A percentile compares a stretch with the other conserved stretches of the same genome.
phyloP scores from a whole-genome alignment of 371 early-diverging fungal species.

The Nosema muscidifuracis region DNA sequence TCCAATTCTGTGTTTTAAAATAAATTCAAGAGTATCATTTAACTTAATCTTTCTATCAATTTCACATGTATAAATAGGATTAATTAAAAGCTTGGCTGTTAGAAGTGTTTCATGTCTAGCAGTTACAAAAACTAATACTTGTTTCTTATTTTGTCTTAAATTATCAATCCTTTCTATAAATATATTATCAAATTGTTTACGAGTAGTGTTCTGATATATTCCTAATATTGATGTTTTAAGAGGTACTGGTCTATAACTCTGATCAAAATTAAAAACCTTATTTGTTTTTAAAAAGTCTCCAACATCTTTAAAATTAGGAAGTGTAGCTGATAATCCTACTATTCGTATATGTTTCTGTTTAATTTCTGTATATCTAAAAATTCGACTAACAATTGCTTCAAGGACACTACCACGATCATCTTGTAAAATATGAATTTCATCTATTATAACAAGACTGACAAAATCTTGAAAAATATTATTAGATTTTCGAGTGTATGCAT shows the following conservation, averaged over 20 bases:
- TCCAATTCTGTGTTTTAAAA: conserved; percentile 69
- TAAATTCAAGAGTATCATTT: conserved; percentile 13
- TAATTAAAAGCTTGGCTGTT: conserved; percentile 77
- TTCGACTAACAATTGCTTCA: conserved; percentile 85
- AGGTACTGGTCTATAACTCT: conserved; percentile 72
- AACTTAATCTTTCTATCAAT: conserved; percentile 67
- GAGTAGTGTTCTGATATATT: conserved; percentile 55
- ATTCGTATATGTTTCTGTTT: conserved; percentile 80
- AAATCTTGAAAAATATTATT: conserved; percentile 63
- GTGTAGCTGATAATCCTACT: conserved; percentile 91
- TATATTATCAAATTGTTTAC: conserved; percentile 53
- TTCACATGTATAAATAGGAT: conserved; percentile 62
- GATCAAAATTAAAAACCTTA: conserved; percentile 83
- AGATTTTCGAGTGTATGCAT: conserved; percentile 88
- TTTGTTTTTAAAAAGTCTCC: conserved; percentile 82
- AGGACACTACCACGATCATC: conserved; percentile 95
- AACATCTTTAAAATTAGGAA: conserved; percentile 94
- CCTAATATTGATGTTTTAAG: conserved; percentile 67
- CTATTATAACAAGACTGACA: conserved; percentile 84
- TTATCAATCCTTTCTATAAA: conserved; percentile 58
- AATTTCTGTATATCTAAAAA: conserved; percentile 76
- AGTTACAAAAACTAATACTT: conserved; percentile 90
- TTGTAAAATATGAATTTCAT: conserved; percentile 96
- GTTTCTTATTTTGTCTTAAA: conserved; percentile 68
- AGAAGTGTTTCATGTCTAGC: conserved; percentile 89